Evolutionary conservation across 2,329 filamentous ascomycete genomes (phyloP), one percentile per base, ranked within the genome.

Genomic region (Aureobasidium uvarum): DNA sequence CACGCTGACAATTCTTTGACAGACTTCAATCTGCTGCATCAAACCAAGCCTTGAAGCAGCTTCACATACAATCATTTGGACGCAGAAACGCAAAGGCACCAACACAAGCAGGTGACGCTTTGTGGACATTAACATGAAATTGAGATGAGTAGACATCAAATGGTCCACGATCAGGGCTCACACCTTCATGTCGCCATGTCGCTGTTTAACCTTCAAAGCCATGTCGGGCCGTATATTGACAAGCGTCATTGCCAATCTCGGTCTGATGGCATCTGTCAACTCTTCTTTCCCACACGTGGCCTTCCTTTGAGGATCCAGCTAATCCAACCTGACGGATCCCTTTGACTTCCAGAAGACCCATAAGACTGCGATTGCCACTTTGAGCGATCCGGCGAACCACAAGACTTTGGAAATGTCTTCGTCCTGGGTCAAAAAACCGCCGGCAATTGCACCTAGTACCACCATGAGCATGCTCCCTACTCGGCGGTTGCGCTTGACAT

Each of bases 341-440:
- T 63, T 63, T 7, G 60, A 63, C 65, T 71, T 72, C 79, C 79
- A 81, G 31, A 79, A 72, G 3, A 75, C 58, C 78, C 78, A 81
- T 1, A 75, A 75, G 20, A 76, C 43, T 1, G 78, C 74, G 16
- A 79, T 74, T 2, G 74, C 38, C 0, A 69, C 64, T 69, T 82
- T 82, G 65, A 81, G 64, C 0, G 64, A 73, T 1, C 74, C 78
- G 10, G 79, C 79, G 20, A 76, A 77, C 81, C 81, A 84, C 45
- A 84, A 68, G 14, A 79, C 82, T 2, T 82, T 83, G 45, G 79
- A 76, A 46, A 87, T 84, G 39, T 81, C 73, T 13, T 72, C 70
- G 67, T 80, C 85, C 66, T 82, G 81, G 25, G 83, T 82, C 74
- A 81, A 85, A 28, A 83, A 69, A 0, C 84, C 85, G 1, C 85